These are phyloP conservation scores for Boletus reticuloceps DNA, from an alignment of 768 basidiomycete species.

Conservation along the genomic window DNA sequence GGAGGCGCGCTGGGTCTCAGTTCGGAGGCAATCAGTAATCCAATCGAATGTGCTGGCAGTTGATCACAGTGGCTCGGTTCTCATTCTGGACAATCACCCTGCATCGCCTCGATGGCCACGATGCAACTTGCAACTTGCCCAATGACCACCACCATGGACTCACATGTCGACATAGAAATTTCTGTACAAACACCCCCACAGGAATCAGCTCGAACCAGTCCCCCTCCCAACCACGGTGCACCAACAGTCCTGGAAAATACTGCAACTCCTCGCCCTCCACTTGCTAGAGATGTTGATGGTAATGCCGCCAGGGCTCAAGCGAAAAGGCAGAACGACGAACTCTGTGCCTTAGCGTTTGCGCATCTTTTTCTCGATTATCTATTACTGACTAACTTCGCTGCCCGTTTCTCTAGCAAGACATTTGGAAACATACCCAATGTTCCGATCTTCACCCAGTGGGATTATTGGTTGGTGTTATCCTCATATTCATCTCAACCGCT, in stretches of 20 bases:
- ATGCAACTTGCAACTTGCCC: slow-evolving; percentile 1
- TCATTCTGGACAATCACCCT: not conserved
- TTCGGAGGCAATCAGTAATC: too few species aligned
- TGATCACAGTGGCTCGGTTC: too few species aligned
- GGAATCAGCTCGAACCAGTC: not conserved
- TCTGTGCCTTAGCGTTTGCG: not conserved
- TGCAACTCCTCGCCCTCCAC: not conserved
- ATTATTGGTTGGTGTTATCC: slow-evolving; percentile 13
- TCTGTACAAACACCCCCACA: not conserved
- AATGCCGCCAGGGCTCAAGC: not conserved
- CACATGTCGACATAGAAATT: not conserved
- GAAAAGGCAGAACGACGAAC: not conserved
- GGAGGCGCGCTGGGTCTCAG: too few species aligned
- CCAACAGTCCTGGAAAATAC: not conserved
- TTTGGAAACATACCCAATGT: slow-evolving; percentile 27
- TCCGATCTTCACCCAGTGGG: slow-evolving; percentile 21
- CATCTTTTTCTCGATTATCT: not conserved
- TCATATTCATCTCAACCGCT: not conserved
- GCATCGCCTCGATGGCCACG: not conserved
- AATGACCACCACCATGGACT: slow-evolving; percentile 18
- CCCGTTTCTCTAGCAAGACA: slow-evolving; percentile 8
- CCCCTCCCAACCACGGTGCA: not conserved
- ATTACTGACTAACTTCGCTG: not conserved
- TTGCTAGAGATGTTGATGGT: not conserved
- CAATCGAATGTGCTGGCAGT: too few species aligned